phyloP scores from a whole-genome alignment of 805 yeast species.

The Cyberlindnera xishuangbannaensis region DNA sequence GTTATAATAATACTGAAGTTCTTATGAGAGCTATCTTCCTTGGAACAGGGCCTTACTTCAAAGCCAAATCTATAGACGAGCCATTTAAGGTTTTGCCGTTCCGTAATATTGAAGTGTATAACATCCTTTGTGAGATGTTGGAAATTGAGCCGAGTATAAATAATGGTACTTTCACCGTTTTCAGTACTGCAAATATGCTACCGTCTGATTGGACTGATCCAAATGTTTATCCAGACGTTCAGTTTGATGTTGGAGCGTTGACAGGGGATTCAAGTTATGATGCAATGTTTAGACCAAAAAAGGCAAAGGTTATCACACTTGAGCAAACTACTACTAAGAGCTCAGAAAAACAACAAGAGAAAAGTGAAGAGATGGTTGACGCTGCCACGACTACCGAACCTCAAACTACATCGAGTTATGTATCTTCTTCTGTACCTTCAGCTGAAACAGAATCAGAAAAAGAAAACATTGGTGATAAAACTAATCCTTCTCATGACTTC shows the following conservation, averaged over 20 bases:
- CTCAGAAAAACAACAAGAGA: no score
- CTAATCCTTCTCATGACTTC: constrained; percentile 19
- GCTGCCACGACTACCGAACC: neutral
- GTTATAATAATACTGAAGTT: constrained; percentile 71
- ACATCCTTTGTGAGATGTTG: constrained; percentile 64
- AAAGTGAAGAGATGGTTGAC: neutral
- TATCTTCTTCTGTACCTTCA: no score
- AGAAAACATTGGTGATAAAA: constrained; percentile 1
- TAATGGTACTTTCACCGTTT: constrained; percentile 44
- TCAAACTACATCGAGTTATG: neutral
- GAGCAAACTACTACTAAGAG: constrained; percentile 1
- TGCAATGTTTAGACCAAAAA: constrained; percentile 24
- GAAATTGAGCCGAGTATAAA: constrained; percentile 46
- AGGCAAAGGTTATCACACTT: constrained; percentile 10
- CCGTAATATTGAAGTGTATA: constrained; percentile 66
- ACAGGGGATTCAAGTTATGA: constrained; percentile 49
- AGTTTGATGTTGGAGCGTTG: constrained; percentile 38
- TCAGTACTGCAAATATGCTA: constrained; percentile 27
- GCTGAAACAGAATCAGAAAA: neutral
- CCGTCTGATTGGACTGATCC: constrained; percentile 43
- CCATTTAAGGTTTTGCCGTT: constrained; percentile 49
- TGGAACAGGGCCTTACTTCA: constrained; percentile 77
- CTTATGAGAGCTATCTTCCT: constrained; percentile 81
- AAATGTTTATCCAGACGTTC: constrained; percentile 43
- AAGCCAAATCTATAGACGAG: constrained; percentile 9